Conservation (phyloP, 116 monocot genomes). For the Iris pallida region DNA sequence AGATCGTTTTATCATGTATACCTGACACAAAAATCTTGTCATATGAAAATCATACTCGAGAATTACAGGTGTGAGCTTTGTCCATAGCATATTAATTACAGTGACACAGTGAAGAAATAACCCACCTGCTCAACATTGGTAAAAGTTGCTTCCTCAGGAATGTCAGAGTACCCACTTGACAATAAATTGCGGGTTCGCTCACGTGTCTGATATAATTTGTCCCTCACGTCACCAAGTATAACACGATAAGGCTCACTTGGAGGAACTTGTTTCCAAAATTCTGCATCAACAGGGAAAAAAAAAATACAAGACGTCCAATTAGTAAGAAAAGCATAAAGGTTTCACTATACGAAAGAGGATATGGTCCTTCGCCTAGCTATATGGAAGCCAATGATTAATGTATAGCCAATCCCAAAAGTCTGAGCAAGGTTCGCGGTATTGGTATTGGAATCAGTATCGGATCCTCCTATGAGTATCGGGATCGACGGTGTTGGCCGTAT, state of each 20-base stretch:
- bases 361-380: not conserved
- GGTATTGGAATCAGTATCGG: no score
- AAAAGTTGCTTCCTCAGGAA: conserved; percentile 74
- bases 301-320: no score
- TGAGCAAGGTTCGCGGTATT: no score
- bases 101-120: not conserved
- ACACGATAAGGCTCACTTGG: conserved; percentile 94
- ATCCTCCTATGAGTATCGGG: no score
- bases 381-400: not conserved
- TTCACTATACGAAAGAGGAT: no score
- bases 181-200: conserved; percentile 77
- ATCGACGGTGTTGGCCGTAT: no score
- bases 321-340: no score
- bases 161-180: conserved; percentile 71
- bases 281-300: conserved; percentile 23
- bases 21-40: no score
- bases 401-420: no score
- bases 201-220: conserved; percentile 79
- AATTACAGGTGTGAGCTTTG: no score
- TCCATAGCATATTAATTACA: not conserved
- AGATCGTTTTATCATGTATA: no score
- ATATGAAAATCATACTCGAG: no score
- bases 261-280: conserved; percentile 96
- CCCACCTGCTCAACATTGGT: conserved; percentile 82
- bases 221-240: conserved; percentile 88